A percentile compares a stretch with the other conserved stretches of the same genome.
Conservation (phyloP, 495 filamentous ascomycete species). For the Parathielavia hyrcaniae region DNA sequence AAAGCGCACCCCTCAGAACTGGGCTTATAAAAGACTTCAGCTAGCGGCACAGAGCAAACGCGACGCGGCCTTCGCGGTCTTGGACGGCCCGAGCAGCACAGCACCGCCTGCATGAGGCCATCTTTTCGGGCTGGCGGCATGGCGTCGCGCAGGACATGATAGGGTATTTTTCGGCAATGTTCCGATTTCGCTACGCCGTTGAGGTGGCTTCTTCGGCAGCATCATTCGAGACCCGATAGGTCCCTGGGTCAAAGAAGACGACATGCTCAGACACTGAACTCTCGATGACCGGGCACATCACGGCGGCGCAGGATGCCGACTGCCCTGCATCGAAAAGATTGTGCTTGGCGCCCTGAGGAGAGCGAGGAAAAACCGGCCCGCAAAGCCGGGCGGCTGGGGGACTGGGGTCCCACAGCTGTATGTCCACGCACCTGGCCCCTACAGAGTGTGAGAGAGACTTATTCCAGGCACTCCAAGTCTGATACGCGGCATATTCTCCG, state of each 20-base stretch:
- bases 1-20: too few relatives aligned
- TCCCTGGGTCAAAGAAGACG: too few relatives aligned
- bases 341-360: conserved; percentile 12
- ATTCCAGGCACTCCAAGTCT: background rate
- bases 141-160: background rate
- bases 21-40: too few relatives aligned
- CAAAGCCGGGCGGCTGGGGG: conserved; percentile 24
- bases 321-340: background rate
- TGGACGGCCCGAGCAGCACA: too few relatives aligned
- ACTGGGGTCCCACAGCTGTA: conserved; percentile 11
- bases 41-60: too few relatives aligned
- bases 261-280: too few relatives aligned
- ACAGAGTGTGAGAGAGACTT: background rate
- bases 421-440: conserved; percentile 1
- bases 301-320: conserved; percentile 7
- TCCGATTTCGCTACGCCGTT: background rate
- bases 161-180: background rate
- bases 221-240: background rate
- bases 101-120: too few relatives aligned
- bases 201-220: background rate
- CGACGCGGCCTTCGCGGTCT: too few relatives aligned
- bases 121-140: too few relatives aligned
- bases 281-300: conserved; percentile 2
- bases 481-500: conserved; percentile 12
- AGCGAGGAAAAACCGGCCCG: conserved; percentile 25